Evolutionary conservation across 208 protist species (phyloP), one percentile per base, ranked within the genome.

Genomic region (Porcisia deanei): DNA sequence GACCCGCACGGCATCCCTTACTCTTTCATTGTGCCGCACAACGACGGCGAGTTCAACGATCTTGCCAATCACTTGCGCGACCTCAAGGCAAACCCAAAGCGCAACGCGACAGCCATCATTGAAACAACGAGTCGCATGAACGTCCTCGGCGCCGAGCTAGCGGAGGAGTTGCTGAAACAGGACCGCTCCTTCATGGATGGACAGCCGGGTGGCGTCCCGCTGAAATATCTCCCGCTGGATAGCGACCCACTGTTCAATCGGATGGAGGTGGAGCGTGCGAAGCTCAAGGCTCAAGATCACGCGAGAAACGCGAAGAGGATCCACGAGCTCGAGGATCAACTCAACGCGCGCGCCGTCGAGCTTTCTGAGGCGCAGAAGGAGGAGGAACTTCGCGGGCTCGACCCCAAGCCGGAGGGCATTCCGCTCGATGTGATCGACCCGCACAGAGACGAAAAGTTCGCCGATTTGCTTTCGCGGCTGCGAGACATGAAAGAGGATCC

Each of bases 241-340:
- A 82, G n/a, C 22, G 92, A 96, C 64, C 77, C 77, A 22, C 61
- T 80, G 49, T 96, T 94, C 83, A 89, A 85, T 66, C 75, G 75
- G 30, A 57, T 94, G 75, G 92, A 96, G 84, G 73, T 80, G 30
- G 83, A 95, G 80, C 88, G 92, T 4, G 85, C 88, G 47, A 88
- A 78, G 59, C 82, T 94, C 14, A 94, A 94, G 83, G 82, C 79
- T 3, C 70, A 71, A 16, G 91, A 93, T 71, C 78, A 85, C 25
- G 49, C 81, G n/a, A 79, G 76, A 49, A 95, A 88, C 73, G 65
- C 81, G 16, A 83, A 79, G 60, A 85, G 87, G 78, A 87, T 96
- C 52, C 57, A 84, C 65, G 89, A 89, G 20, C 68, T 94, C 5
- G 89, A 94, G 85, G 74, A 83, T 54, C 81, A 86, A 57, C 82